Percentiles rank a stretch among this genome's conserved stretches.
phyloP scores from a whole-genome alignment of 495 filamentous ascomycete genomes.

The Bacidia gigantensis region DNA sequence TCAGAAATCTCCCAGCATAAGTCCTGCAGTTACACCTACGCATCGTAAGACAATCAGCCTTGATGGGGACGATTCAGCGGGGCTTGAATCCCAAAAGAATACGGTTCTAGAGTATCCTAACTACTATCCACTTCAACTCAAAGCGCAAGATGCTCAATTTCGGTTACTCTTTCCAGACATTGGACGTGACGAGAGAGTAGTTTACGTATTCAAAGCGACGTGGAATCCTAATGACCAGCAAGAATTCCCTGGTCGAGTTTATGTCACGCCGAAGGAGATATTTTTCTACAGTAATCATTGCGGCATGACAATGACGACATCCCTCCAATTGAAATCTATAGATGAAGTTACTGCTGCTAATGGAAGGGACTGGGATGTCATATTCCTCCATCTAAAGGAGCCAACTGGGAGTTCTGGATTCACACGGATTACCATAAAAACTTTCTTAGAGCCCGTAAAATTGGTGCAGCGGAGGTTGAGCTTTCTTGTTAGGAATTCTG shows the following conservation, averaged over 20 bases:
- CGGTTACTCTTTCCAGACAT: conserved; percentile 77
- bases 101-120: conserved; percentile 51
- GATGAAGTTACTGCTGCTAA: conserved; percentile 79
- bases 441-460: conserved; percentile 75
- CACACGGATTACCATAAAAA: conserved; percentile 70
- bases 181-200: conserved; percentile 55
- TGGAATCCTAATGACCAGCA: conserved; percentile 67
- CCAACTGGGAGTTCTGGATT: conserved; percentile 45
- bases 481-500: conserved; percentile 63
- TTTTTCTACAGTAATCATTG: conserved; percentile 95
- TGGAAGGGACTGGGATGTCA: conserved; percentile 82
- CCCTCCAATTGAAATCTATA: conserved; percentile 56
- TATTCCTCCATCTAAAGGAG: conserved; percentile 72
- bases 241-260: conserved; percentile 76
- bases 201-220: conserved; percentile 63
- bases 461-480: conserved; percentile 74
- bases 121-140: conserved; percentile 71
- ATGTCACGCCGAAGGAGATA: conserved; percentile 69
- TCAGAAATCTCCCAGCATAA: conserved; percentile 9
- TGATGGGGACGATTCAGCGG: conserved; percentile 42
- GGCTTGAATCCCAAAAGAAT: conserved; percentile 29
- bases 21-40: conserved; percentile 9
- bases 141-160: conserved; percentile 85
- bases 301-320: conserved; percentile 76
- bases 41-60: conserved; percentile 78